Conservation (phyloP, 192 early-diverging fungal species). For the Piromyces sp. region DNA sequence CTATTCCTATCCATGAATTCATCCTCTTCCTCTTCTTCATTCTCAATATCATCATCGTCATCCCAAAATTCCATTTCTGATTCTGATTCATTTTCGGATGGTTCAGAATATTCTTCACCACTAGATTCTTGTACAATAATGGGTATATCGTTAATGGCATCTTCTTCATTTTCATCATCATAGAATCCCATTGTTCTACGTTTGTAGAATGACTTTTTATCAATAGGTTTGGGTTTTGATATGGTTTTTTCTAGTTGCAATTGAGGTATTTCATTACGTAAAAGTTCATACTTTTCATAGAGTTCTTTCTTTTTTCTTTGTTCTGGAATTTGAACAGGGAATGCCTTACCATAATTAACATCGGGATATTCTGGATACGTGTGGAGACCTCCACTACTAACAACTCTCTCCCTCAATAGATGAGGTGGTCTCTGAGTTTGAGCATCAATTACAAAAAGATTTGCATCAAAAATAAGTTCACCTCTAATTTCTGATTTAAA, state of each 20-base stretch:
- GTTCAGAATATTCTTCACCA: not conserved
- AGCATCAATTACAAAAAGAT: constrained; percentile 52
- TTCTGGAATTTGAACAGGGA: constrained; percentile 22
- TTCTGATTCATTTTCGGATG: not conserved
- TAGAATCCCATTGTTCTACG: not conserved
- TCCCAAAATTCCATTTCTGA: not conserved
- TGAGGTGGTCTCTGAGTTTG: constrained; percentile 53
- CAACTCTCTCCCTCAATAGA: constrained; percentile 18
- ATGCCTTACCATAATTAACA: constrained; percentile 27
- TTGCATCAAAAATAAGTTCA: constrained; percentile 37
- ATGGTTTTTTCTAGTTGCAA: constrained; percentile 12
- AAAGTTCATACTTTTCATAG: constrained; percentile 14
- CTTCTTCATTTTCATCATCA: not conserved
- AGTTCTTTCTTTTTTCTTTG: constrained; percentile 31
- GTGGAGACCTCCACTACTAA: constrained; percentile 41
- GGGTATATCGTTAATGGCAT: not conserved
- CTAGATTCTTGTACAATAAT: not conserved
- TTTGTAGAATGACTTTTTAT: not conserved
- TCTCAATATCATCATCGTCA: not conserved
- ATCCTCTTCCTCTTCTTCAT: not conserved
- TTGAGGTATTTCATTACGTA: constrained; percentile 24
- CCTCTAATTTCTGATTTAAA: constrained; percentile 57
- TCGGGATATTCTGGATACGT: constrained; percentile 40
- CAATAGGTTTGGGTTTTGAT: not conserved
- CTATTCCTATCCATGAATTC: not conserved